phyloP scores from a whole-genome alignment of 495 filamentous ascomycete genomes.

The Penicillium nucicola region DNA sequence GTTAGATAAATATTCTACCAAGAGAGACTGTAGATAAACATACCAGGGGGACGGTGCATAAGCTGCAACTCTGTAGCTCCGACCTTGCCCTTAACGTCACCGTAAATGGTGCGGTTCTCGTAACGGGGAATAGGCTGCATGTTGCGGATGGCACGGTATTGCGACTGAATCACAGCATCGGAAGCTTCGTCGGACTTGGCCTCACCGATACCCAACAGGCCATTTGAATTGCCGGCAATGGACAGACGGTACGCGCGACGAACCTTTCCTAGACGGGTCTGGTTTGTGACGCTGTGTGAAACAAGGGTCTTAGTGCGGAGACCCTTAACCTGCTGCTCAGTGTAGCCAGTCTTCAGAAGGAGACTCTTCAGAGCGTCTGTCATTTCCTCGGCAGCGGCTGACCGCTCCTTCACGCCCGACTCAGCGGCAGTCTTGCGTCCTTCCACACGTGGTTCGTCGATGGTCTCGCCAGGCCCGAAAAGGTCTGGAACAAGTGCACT shows the following conservation, averaged over 20 bases:
- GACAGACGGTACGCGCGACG: slow-evolving; percentile 63
- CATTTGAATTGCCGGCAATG: slow-evolving; percentile 80
- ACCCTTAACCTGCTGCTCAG: slow-evolving; percentile 47
- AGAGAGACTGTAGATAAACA: slow-evolving; percentile 19
- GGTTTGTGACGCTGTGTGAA: slow-evolving; percentile 72
- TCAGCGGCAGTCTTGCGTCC: slow-evolving; percentile 32
- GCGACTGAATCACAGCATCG: slow-evolving; percentile 64
- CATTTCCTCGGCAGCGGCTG: slow-evolving; percentile 38
- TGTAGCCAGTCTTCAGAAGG: slow-evolving; percentile 68
- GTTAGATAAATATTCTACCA: slow-evolving; percentile 6
- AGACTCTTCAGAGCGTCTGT: slow-evolving; percentile 56
- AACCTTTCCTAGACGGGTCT: slow-evolving; percentile 95
- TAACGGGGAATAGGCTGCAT: slow-evolving; percentile 86
- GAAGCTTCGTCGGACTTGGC: slow-evolving; percentile 74
- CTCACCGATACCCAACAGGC: slow-evolving; percentile 83
- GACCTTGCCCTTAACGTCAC: slow-evolving; percentile 78
- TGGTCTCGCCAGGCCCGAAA: slow-evolving; percentile 42
- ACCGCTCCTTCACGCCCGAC: slow-evolving; percentile 31
- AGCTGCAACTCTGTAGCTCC: slow-evolving; percentile 79
- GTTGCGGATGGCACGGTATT: slow-evolving; percentile 73
- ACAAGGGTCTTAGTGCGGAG: slow-evolving; percentile 67
- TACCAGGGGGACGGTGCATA: slow-evolving; percentile 83
- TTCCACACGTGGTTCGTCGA: slow-evolving; percentile 28
- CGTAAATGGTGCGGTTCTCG: slow-evolving; percentile 87
- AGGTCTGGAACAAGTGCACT: slow-evolving; percentile 47